Conservation (phyloP, 805 yeast genomes). For the Kazachstania bromeliacearum region DNA sequence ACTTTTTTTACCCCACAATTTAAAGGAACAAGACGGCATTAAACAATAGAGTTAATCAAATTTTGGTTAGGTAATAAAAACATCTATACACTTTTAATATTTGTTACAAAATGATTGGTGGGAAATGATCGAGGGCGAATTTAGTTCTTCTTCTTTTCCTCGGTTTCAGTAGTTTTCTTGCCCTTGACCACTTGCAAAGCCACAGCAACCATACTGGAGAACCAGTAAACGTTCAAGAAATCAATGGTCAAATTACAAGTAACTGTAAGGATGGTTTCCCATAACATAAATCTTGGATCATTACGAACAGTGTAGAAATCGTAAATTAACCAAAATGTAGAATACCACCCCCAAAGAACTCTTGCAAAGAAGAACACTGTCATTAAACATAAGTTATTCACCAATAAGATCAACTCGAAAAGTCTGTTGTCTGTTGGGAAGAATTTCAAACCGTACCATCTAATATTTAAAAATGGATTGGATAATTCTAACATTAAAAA, state of each 20-base stretch:
- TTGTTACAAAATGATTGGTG: too few species aligned
- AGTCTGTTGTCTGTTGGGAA: conserved; percentile 13
- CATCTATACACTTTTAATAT: too few species aligned
- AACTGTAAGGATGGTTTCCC: conserved; percentile 29
- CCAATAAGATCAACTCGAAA: conserved; percentile 46
- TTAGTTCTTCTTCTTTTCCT: conserved; percentile 5
- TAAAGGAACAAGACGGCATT: too few species aligned
- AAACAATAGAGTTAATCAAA: too few species aligned
- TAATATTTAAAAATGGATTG: conserved; percentile 80
- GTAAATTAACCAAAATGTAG: conserved; percentile 40
- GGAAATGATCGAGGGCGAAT: too few species aligned
- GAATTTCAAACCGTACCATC: conserved; percentile 60
- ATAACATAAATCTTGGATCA: conserved; percentile 37
- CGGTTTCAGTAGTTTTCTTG: background rate
- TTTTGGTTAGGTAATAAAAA: too few species aligned
- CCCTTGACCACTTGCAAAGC: conserved; percentile 36
- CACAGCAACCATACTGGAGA: conserved; percentile 60
- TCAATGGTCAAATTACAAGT: conserved; percentile 52
- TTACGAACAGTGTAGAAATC: conserved; percentile 38
- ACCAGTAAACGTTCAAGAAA: conserved; percentile 67
- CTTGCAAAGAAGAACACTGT: conserved; percentile 60
- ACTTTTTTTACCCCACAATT: too few species aligned
- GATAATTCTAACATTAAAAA: conserved; percentile 77
- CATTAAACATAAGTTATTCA: conserved; percentile 33
- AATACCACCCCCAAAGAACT: conserved; percentile 73